A percentile compares a stretch with the other conserved stretches of the same genome.
phyloP scores from a whole-genome alignment of 148 eudicot genomes.

The Rhododendron molle region DNA sequence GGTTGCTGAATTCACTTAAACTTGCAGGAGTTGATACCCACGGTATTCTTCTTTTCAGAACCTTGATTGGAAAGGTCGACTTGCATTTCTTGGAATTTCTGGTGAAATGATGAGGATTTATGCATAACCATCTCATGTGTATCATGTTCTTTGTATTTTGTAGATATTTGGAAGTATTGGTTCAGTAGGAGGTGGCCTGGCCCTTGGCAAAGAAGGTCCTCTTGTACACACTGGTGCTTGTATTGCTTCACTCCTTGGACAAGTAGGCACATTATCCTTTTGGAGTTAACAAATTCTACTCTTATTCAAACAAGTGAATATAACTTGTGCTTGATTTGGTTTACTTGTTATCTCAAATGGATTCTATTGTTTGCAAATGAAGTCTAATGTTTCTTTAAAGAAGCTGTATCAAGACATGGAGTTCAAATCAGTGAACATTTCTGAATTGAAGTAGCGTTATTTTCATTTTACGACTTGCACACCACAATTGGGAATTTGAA shows the following conservation, averaged over 20 bases:
- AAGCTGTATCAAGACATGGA: not conserved
- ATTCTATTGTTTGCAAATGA: not conserved
- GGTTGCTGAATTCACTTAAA: conserved; percentile 8
- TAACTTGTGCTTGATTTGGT: not conserved
- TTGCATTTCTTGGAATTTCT: conserved; percentile 1
- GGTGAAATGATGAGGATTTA: not conserved
- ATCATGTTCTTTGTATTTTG: conserved; percentile 4
- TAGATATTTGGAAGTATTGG: conserved; percentile 98
- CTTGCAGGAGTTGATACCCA: conserved; percentile 83
- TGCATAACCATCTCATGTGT: not conserved
- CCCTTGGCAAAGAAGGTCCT: conserved; percentile 99
- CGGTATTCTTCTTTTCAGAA: conserved; percentile 93
- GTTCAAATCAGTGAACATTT: not conserved
- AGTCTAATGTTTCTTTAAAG: not conserved
- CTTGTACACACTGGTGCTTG: conserved; percentile 99
- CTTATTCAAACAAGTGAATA: not conserved
- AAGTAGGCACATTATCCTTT: conserved; percentile 42
- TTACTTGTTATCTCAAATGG: not conserved
- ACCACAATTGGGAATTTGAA: not conserved
- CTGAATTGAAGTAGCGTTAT: not conserved
- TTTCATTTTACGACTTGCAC: not conserved
- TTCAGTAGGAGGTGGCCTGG: conserved; percentile 97
- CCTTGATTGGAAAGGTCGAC: conserved; percentile 87
- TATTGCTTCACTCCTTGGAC: conserved; percentile 98
- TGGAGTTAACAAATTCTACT: not conserved